Evolutionary conservation across 768 basidiomycete species (phyloP), one percentile per base, ranked within the genome.

Genomic region (Asterophora lycoperdoides): DNA sequence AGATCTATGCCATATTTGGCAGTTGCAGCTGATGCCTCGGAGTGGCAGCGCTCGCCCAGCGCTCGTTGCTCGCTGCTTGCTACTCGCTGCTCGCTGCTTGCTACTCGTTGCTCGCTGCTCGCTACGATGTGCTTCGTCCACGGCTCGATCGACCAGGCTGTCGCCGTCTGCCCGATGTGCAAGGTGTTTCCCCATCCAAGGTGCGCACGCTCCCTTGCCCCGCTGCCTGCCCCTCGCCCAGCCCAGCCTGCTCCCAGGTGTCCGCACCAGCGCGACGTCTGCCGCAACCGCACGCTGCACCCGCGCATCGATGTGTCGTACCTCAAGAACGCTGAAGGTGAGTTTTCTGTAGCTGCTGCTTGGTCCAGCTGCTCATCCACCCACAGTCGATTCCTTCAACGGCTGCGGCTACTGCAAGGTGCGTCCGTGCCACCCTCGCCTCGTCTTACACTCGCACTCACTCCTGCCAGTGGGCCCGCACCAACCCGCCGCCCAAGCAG

Each of bases 341-440:
- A 53, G 69, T 69, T 54, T 47, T 58, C 40, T 52, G 49, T 46
- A 50, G 43, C 41, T 54, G 34, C 38, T 48, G 2, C 26, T 14
- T 59, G 26, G 43, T 20, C 26, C 37, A 45, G n/a, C n/a, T 51
- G 51, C 55, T 59, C 48, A 56, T 54, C 44, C 37, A 48, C 3
- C 23, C 43, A 40, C 62, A 89, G 86, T 91, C 57, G 80, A 85
- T 61, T 80, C 80, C 30, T 90, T 90, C 73, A 89, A 86, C 58
- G 87, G 88, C 41, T 92, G 89, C 64, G 90, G 90, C 18, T 93
- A 80, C 67, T 93, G 90, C 84, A 93, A 91, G 83, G 89, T 90
- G 51, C 36, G 66, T 64, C 38, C 51, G 57, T 51, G 56, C 49
- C 55, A 40, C 58, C 53, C 43, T 45, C 52, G 11, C 35, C 18